Conservation (phyloP, 169 alveolate genomes). For the Miamiensis avidus region DNA sequence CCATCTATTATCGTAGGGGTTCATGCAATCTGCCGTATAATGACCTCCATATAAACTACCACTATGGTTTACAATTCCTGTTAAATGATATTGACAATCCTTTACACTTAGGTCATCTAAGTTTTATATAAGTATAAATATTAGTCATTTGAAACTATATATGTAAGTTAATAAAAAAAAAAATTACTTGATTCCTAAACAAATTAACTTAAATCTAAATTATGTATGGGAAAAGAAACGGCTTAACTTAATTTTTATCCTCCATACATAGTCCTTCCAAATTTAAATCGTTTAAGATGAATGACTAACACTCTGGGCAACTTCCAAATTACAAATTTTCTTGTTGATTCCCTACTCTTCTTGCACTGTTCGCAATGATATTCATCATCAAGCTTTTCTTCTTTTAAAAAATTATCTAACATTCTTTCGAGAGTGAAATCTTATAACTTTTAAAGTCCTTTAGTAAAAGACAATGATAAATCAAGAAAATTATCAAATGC, state of each 20-base stretch:
- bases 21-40: conserved; percentile 73
- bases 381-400: conserved; percentile 55
- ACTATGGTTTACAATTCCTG: conserved; percentile 79
- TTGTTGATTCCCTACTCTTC: conserved; percentile 47
- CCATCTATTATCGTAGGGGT: conserved; percentile 68
- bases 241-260: conserved; percentile 62
- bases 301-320: conserved; percentile 80
- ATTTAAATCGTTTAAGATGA: conserved; percentile 80
- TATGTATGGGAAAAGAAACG: conserved; percentile 63
- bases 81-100: conserved; percentile 53
- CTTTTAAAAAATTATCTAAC: conserved; percentile 39
- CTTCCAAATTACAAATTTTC: conserved; percentile 69
- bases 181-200: conserved; percentile 51
- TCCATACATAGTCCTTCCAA: conserved; percentile 40
- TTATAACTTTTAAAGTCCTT: conserved; percentile 26
- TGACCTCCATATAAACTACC: conserved; percentile 76
- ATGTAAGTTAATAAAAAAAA: background rate
- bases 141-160: background rate
- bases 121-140: too few species aligned
- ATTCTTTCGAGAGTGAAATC: conserved; percentile 38
- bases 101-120: conserved; percentile 26
- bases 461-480: conserved; percentile 55
- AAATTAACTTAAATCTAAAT: conserved; percentile 62
- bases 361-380: conserved; percentile 73
- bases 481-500: conserved; percentile 77